Evolutionary conservation across 768 basidiomycete genomes (phyloP).

Genomic region (Dioszegia aurantiaca): DNA sequence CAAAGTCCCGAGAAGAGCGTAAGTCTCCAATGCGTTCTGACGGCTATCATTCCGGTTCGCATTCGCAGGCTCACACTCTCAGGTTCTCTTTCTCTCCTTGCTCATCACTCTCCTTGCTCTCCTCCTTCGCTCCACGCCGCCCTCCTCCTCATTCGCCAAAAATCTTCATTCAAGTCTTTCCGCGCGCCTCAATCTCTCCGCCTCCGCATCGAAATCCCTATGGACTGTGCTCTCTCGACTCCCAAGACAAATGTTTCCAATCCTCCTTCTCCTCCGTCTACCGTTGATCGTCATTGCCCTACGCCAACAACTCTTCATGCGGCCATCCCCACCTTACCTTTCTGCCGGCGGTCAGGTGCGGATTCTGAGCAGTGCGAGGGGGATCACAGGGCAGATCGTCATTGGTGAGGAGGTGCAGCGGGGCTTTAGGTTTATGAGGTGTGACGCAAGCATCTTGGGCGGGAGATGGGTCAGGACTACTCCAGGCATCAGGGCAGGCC

Average conservation of each 20-base stretch:
- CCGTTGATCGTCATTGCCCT: constrained; percentile 35
- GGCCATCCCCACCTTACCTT: constrained; percentile 33
- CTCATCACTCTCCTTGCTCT: constrained; percentile 33
- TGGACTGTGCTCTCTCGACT: constrained; percentile 17
- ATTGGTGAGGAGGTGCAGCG: constrained; percentile 65
- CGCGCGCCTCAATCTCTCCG: constrained; percentile 3
- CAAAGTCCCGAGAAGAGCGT: constrained; percentile 33
- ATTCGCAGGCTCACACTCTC: background rate
- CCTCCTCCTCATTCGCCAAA: constrained; percentile 18
- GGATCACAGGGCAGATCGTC: constrained; percentile 71
- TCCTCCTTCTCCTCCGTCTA: constrained; percentile 34
- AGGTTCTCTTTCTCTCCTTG: constrained; percentile 39
- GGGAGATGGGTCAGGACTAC: constrained; percentile 71
- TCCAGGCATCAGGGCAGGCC: constrained; percentile 48
- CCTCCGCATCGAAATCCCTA: background rate
- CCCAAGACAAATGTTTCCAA: constrained; percentile 20
- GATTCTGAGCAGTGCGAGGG: constrained; percentile 41
- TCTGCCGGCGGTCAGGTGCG: constrained; percentile 30
- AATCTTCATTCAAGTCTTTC: background rate
- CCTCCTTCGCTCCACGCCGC: constrained; percentile 20
- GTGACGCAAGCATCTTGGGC: constrained; percentile 61
- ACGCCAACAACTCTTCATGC: constrained; percentile 36
- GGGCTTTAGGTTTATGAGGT: constrained; percentile 56
- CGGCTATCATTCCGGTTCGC: background rate
- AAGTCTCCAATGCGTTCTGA: constrained; percentile 15